Base-by-base conservation (phyloP, 2,329 filamentous ascomycete species). In the Sporothrix humicola region DNA sequence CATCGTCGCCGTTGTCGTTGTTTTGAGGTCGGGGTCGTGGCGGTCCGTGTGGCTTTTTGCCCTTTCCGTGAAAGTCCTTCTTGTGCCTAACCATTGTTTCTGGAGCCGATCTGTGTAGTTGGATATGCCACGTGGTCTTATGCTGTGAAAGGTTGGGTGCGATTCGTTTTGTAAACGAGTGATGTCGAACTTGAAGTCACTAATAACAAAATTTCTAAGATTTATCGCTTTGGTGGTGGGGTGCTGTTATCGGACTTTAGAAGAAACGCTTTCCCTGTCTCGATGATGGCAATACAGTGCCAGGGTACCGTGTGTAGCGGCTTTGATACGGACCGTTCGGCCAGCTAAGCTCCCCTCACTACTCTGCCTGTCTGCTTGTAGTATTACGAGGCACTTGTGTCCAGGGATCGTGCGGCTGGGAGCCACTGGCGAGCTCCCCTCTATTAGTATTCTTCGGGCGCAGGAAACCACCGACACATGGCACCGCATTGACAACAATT, bases 71-170 rank as follows among this genome's bases (percentile, higher is more conserved):
- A 80, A 91, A 89, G 78, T 98, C 95, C 83, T 98, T 98, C 84
- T 98, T 98, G 84, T 98, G 95, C 75, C 95, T 93, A 72, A 98
- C 94, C 95, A 97, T 98, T 17, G 52, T 15, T 65, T 42, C 2
- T 17, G 44, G 66, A 4, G 68, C 20, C 3, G n/a, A 9, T 42
- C 9, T 61, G 23, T 50, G 42, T 37, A 37, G 31, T 37, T 37
- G 31, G 31, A 37, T 37, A 37, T 7, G 31, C 31, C 10, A 20
- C 42, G 50, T 13, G 12, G 26, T 52, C 13, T 37, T 54, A 20
- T 54, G 52, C 52, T 10, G 52, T 26, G 20, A 2, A 37, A 37
- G 31, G 31, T 37, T 37, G 31, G 31, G 31, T 37, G 31, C 31
- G 31, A 37, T 37, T 37, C 31, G 7, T 6, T 7, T 37, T 37